phyloP scores from a whole-genome alignment of 345 rosid genomes.

The Laguncularia racemosa region DNA sequence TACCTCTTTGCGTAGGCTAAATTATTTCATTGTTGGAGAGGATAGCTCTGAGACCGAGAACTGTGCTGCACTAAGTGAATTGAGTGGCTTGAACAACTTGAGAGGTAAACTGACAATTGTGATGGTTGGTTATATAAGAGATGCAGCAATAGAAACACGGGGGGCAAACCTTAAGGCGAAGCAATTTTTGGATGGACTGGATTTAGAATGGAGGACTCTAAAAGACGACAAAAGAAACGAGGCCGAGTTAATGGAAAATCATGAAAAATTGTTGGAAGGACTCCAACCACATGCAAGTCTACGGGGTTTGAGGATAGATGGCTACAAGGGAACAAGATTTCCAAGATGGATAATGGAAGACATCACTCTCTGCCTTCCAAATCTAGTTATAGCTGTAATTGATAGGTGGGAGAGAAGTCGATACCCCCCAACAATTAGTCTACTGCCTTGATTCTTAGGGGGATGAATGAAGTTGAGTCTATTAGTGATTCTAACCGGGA shows the following conservation, averaged over 20 bases:
- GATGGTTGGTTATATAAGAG: background rate
- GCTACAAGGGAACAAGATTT: slow-evolving; percentile 9
- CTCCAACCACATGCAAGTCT: slow-evolving; percentile 14
- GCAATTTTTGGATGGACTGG: background rate
- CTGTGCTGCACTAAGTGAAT: no score
- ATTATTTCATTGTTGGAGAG: background rate
- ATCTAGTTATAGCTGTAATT: slow-evolving; percentile 8
- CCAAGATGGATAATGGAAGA: slow-evolving; percentile 15
- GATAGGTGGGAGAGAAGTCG: slow-evolving; percentile 8
- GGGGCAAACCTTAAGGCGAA: background rate
- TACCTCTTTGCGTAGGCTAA: background rate
- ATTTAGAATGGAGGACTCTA: background rate
- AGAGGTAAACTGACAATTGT: background rate
- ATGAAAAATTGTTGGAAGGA: slow-evolving; percentile 4
- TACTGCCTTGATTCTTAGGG: slow-evolving; percentile 15
- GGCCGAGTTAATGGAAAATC: background rate
- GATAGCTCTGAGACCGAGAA: no score
- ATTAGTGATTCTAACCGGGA: background rate
- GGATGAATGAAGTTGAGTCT: slow-evolving; percentile 9
- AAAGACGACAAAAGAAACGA: no score
- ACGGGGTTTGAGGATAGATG: slow-evolving; percentile 7
- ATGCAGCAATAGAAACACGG: background rate
- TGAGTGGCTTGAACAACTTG: no score
- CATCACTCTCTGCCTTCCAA: slow-evolving; percentile 4
- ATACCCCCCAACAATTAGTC: slow-evolving; percentile 16